Evolutionary conservation across 2,329 filamentous ascomycete genomes (phyloP).

Genomic region (Chaetoscypha palmicola): DNA sequence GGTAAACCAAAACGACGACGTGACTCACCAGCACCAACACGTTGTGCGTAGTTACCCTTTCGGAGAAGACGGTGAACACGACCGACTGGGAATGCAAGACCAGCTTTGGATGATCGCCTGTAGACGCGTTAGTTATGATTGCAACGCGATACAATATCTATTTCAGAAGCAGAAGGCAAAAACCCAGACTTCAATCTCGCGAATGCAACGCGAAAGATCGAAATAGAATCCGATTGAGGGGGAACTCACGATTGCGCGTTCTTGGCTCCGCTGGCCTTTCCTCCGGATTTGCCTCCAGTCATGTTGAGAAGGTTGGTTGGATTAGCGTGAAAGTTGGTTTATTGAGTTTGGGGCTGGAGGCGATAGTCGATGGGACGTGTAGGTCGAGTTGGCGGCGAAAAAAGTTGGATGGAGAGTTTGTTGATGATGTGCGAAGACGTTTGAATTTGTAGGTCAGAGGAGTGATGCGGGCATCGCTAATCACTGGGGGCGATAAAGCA

Average conservation of each 20-base stretch:
- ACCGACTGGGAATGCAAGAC: slow-evolving; percentile 97
- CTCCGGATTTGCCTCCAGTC: slow-evolving; percentile 99
- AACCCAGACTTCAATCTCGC: slow-evolving; percentile 21
- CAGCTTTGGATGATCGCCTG: slow-evolving; percentile 97
- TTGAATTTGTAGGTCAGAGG: slow-evolving; percentile 11
- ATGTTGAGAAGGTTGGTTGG: slow-evolving; percentile 64
- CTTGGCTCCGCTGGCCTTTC: slow-evolving; percentile 99
- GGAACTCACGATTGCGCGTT: slow-evolving; percentile 92
- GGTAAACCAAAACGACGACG: slow-evolving; percentile 2
- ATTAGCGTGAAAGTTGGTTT: slow-evolving; percentile 28
- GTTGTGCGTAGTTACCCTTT: slow-evolving; percentile 99
- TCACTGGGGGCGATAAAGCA: slow-evolving; percentile 5
- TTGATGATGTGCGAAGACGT: slow-evolving; percentile 8
- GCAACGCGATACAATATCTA: not conserved
- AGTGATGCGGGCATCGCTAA: slow-evolving; percentile 14
- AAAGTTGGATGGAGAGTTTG: slow-evolving; percentile 15
- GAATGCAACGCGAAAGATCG: slow-evolving; percentile 1
- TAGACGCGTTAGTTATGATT: slow-evolving; percentile 34
- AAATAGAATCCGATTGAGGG: slow-evolving; percentile 7
- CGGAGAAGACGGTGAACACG: slow-evolving; percentile 98
- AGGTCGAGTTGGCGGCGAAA: slow-evolving; percentile 17
- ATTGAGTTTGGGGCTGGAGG: slow-evolving; percentile 2
- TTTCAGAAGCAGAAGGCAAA: not conserved
- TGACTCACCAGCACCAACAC: slow-evolving; percentile 82
- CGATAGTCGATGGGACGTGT: slow-evolving; percentile 8